Evolutionary conservation across 2,329 filamentous ascomycete genomes (phyloP).

Genomic region (Neoarthrinium moseri): DNA sequence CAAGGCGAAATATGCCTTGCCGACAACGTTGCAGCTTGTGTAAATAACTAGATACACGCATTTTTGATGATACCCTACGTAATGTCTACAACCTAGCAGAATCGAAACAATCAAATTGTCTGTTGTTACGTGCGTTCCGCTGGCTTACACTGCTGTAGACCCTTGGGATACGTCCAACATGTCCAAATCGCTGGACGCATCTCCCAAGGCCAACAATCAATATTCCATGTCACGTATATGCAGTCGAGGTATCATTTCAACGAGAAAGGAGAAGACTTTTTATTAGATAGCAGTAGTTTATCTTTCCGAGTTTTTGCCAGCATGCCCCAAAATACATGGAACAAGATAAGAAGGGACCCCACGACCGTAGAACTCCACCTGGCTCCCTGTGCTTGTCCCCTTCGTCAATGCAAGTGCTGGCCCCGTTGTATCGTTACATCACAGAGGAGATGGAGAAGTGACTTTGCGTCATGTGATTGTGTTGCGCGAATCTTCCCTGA

Average conservation of each 20-base stretch:
- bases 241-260: too few species aligned
- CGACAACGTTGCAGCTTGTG: too few species aligned
- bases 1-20: background rate
- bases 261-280: slow-evolving; percentile 11
- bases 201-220: too few species aligned
- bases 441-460: slow-evolving; percentile 11
- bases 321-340: background rate
- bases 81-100: slow-evolving; percentile 20
- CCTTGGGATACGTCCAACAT: too few species aligned
- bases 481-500: background rate
- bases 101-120: slow-evolving; percentile 1
- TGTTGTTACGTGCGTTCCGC: background rate
- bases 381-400: slow-evolving; percentile 12
- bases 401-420: slow-evolving; percentile 16
- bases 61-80: slow-evolving; percentile 28
- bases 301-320: slow-evolving; percentile 7
- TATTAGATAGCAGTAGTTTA: slow-evolving; percentile 20
- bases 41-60: slow-evolving; percentile 15
- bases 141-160: too few species aligned
- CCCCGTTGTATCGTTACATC: slow-evolving; percentile 21
- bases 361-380: slow-evolving; percentile 20
- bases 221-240: too few species aligned
- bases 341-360: slow-evolving; percentile 6
- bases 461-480: background rate
- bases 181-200: too few species aligned